Conservation (phyloP, 345 rosid species). For the Pelargonium nanum region DNA sequence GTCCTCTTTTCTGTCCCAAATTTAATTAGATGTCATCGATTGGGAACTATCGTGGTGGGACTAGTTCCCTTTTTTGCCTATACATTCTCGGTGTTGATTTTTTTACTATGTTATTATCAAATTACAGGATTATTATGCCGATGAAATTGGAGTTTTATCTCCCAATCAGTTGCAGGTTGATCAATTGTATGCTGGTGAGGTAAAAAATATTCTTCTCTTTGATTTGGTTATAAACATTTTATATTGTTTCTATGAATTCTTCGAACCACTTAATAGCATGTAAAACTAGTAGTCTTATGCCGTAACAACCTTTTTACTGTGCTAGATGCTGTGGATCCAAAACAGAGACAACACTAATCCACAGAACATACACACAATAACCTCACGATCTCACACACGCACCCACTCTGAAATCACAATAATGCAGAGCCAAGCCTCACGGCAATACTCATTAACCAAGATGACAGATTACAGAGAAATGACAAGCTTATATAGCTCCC, state of each 20-base stretch:
- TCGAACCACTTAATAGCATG: not conserved
- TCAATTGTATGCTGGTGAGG: slow-evolving; percentile 94
- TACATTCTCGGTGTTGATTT: not conserved
- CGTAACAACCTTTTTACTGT: not conserved
- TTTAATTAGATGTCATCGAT: not conserved
- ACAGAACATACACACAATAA: no score
- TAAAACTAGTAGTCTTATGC: not conserved
- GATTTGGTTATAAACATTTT: not conserved
- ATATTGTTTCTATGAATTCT: not conserved
- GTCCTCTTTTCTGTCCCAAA: not conserved
- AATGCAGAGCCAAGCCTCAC: no score
- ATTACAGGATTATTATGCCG: slow-evolving; percentile 77
- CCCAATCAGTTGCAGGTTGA: slow-evolving; percentile 89
- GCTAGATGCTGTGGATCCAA: no score
- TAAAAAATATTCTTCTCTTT: slow-evolving; percentile 22
- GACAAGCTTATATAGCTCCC: no score
- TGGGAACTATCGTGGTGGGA: not conserved
- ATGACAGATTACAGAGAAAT: no score
- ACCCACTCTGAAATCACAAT: no score
- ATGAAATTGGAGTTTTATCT: slow-evolving; percentile 93
- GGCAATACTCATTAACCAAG: no score
- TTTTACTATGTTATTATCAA: slow-evolving; percentile 7
- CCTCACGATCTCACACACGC: no score
- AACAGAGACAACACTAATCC: no score
- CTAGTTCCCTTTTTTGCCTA: not conserved